Conservation (phyloP, 345 rosid species). For the thale cress (Arabidopsis thaliana) region DNA sequence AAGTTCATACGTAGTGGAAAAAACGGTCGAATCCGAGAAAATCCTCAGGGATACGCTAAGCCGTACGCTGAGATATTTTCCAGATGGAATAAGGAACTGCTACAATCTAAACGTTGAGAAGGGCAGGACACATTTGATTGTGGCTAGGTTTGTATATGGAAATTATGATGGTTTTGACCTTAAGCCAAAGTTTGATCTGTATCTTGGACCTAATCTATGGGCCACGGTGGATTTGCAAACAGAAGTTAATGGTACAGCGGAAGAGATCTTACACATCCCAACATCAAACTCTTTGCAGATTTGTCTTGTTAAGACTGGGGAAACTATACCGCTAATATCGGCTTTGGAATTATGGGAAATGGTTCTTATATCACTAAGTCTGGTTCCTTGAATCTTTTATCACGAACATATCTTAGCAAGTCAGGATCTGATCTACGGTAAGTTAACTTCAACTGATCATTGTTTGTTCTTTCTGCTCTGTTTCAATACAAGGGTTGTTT, state of each 20-base stretch:
- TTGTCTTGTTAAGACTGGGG: constrained; percentile 51
- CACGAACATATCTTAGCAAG: background rate
- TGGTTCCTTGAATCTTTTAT: constrained; percentile 29
- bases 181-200: constrained; percentile 42
- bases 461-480: background rate
- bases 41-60: background rate
- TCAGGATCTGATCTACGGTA: background rate
- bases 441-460: background rate
- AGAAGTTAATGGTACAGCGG: background rate
- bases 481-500: background rate
- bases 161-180: constrained; percentile 46
- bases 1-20: constrained; percentile 38
- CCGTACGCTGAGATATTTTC: constrained; percentile 42
- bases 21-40: background rate
- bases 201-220: constrained; percentile 57
- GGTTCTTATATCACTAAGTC: background rate
- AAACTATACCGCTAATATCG: constrained; percentile 50
- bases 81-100: constrained; percentile 50
- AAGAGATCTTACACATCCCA: constrained; percentile 47
- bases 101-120: constrained; percentile 40
- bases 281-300: constrained; percentile 42
- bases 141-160: constrained; percentile 44
- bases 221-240: background rate
- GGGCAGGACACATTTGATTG: constrained; percentile 37
- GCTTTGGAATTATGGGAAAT: constrained; percentile 45